A percentile compares a stretch with the other conserved stretches of the same genome.
Conservation (phyloP, 768 basidiomycete species). For the Suillus discolor region DNA sequence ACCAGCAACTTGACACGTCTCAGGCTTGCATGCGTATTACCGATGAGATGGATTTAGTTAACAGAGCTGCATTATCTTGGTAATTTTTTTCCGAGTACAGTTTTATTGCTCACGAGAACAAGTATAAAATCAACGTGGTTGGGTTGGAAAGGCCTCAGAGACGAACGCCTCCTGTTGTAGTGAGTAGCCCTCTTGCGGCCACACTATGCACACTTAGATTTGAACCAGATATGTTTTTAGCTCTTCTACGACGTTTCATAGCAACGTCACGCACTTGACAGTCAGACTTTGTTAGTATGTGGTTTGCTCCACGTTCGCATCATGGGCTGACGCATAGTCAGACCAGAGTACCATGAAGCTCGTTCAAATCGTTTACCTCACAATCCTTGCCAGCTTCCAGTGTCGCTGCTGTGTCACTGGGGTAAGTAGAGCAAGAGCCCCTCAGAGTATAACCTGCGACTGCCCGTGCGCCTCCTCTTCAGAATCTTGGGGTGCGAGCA, state of each 20-base stretch:
- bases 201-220: too few species aligned
- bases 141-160: background rate
- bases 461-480: too few species aligned
- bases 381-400: slow-evolving; percentile 33
- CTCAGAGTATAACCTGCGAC: too few species aligned
- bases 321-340: background rate
- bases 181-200: background rate
- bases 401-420: background rate
- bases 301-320: background rate
- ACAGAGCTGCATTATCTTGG: background rate
- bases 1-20: background rate
- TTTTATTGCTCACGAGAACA: background rate
- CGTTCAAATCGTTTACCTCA: background rate
- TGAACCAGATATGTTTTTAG: background rate
- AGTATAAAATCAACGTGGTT: background rate
- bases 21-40: background rate
- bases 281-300: background rate
- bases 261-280: background rate
- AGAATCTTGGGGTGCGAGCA: too few species aligned
- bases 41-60: background rate
- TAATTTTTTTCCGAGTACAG: too few species aligned
- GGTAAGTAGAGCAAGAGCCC: too few species aligned
- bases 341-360: background rate
- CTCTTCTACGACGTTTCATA: too few species aligned
- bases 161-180: background rate